These are phyloP conservation scores for Syzygium aqueum DNA, from an alignment of 345 rosid genomes.

Conservation along the genomic window DNA sequence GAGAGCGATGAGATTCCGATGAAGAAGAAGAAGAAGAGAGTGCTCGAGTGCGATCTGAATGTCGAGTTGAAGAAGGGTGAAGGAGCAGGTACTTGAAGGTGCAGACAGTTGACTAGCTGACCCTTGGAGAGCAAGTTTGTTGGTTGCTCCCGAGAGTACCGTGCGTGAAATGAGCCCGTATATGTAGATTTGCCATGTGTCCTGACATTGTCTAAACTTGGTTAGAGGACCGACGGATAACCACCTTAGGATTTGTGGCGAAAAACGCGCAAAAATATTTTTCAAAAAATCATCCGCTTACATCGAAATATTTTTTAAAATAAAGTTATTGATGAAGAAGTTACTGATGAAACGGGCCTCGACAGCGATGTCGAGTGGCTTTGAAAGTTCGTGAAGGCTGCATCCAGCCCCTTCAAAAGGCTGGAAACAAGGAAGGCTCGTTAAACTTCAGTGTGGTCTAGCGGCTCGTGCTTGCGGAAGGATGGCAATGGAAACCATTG, in stretches of 20 bases:
- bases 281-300: too few relatives aligned
- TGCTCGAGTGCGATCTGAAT: not conserved
- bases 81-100: not conserved
- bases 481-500: too few relatives aligned
- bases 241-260: not conserved
- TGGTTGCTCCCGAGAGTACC: not conserved
- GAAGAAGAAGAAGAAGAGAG: not conserved
- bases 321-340: too few relatives aligned
- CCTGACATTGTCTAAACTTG: not conserved
- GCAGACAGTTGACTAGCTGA: not conserved
- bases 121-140: not conserved
- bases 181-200: not conserved
- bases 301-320: too few relatives aligned
- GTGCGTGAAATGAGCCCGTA: not conserved
- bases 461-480: not conserved
- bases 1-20: fast-evolving
- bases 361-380: too few relatives aligned
- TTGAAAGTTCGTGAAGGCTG: too few relatives aligned
- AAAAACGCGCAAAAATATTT: too few relatives aligned
- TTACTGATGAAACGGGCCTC: too few relatives aligned
- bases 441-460: not conserved
- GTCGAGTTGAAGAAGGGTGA: not conserved
- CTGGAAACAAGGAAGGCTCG: not conserved
- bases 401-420: not conserved
- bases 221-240: not conserved